Evolutionary conservation across 2,329 filamentous ascomycete species (phyloP), one percentile per base, ranked within the genome.

Genomic region (Talaromyces sp.): DNA sequence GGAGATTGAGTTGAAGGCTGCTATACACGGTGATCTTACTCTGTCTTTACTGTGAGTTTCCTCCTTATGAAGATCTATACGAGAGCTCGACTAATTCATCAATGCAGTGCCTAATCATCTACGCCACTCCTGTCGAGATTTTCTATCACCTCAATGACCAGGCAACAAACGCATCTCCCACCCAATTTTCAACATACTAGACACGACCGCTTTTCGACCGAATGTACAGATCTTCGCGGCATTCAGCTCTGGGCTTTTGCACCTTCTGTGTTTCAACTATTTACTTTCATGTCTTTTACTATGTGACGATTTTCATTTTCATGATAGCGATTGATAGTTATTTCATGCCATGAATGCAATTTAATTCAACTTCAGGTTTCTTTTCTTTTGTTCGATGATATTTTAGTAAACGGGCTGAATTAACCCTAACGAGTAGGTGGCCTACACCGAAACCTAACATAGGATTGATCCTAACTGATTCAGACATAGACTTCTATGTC

Each of bases 1-100:
- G 72, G 84, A 86, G 71, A 81, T 86, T 66, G 83, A 86, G 70
- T 75, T 86, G 62, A 86, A 86, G 78, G 84, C 84, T 19, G 86
- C 85, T 76, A 86, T 86, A 72, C 84, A 86, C 69, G 84, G 84
- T 77, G 84, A 86, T 72, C 75, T 86, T 60, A 86, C 86, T n/a
- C 73, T 88, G 62, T 85, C 76, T 63, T 71, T 81, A 49, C 73
- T 81, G 79, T 81, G 76, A 75, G 78, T 79, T 54, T 27, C 4
- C 13, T 2, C 16, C 33, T 39, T 19, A 3, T 19, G 10, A 45
- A 16, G 19, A 22, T 14, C 3, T n/a, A 16, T 9, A 10, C 3
- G 3, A 22, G 13, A 8, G 39, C 33, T 57, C 9, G 52, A 56
- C 22, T 60, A 39, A 47, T 16, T 41, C 13, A n/a, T 41, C 13